A percentile compares a stretch with the other conserved stretches of the same genome.
Evolutionary conservation across 2,329 filamentous ascomycete genomes (phyloP).

Genomic region (Paramyrothecium roridum): DNA sequence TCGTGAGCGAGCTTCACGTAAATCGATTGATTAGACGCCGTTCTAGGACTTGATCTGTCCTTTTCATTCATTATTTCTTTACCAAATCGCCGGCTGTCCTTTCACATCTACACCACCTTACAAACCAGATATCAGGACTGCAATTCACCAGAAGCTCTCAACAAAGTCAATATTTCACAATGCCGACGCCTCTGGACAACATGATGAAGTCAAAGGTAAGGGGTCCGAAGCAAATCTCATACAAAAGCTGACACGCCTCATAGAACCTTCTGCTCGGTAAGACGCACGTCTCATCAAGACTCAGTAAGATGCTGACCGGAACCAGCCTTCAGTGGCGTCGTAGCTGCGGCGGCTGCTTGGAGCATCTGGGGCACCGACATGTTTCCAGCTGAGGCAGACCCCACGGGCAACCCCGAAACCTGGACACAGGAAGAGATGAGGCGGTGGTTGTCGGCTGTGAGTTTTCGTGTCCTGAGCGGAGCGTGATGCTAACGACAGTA

Average conservation of each 20-base stretch:
- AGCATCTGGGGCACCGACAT: conserved; percentile 82
- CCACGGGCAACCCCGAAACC: conserved; percentile 64
- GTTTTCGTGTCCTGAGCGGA: no score
- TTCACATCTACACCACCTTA: no score
- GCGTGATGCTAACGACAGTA: conserved; percentile 19
- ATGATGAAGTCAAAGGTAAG: conserved; percentile 67
- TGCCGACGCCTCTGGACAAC: conserved; percentile 69
- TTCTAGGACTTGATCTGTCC: no score
- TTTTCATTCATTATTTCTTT: no score
- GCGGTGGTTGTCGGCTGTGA: conserved; percentile 77
- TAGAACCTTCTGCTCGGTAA: conserved; percentile 14
- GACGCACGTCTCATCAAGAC: neutral
- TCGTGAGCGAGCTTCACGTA: neutral
- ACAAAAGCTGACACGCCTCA: neutral
- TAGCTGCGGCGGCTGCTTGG: conserved; percentile 80
- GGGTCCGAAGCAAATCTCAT: neutral
- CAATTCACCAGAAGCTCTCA: neutral
- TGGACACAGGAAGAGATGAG: conserved; percentile 82
- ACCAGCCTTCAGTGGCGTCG: conserved; percentile 73
- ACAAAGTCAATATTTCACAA: conserved; percentile 28
- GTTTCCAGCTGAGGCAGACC: conserved; percentile 72
- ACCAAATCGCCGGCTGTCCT: no score
- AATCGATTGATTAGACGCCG: no score
- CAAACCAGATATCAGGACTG: no score
- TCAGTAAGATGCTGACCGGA: conserved; percentile 9